Conservation (phyloP, 192 early-diverging fungal species). For the Coemansia sp. region DNA sequence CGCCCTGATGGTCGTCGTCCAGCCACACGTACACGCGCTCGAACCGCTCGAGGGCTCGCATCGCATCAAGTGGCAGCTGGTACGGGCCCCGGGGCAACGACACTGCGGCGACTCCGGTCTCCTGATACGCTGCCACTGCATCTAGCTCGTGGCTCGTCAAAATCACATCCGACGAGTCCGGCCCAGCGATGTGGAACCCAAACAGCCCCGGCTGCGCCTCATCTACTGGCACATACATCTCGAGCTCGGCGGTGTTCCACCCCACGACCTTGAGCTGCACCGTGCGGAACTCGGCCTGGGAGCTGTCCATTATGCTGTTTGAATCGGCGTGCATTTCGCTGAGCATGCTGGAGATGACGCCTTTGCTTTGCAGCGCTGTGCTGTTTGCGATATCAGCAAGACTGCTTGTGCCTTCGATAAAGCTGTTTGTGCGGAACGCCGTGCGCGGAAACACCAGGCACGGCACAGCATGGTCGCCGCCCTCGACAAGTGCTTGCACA, state of each 20-base stretch:
- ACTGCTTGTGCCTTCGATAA: slow-evolving; percentile 19
- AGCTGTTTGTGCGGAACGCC: slow-evolving; percentile 55
- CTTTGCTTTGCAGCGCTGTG: neutral
- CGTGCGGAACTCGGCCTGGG: slow-evolving; percentile 18
- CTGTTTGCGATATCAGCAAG: neutral
- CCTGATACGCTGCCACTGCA: slow-evolving; percentile 66
- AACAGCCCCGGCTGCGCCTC: slow-evolving; percentile 58
- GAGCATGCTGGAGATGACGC: slow-evolving; percentile 22
- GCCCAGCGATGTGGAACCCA: slow-evolving; percentile 59
- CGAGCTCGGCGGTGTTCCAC: slow-evolving; percentile 40
- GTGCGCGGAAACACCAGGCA: slow-evolving; percentile 57
- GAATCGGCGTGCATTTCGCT: slow-evolving; percentile 1
- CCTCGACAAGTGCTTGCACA: slow-evolving; percentile 33
- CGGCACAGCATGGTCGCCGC: slow-evolving; percentile 21
- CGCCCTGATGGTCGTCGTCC: slow-evolving; percentile 66
- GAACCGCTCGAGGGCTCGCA: slow-evolving; percentile 64
- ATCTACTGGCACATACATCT: slow-evolving; percentile 58
- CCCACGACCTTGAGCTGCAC: slow-evolving; percentile 58
- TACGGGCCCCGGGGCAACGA: slow-evolving; percentile 59
- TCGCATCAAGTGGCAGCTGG: slow-evolving; percentile 59
- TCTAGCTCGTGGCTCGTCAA: slow-evolving; percentile 64
- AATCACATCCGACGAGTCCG: slow-evolving; percentile 52
- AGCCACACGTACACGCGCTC: slow-evolving; percentile 68
- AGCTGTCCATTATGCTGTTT: neutral
- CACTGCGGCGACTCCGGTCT: slow-evolving; percentile 60